phyloP scores from a whole-genome alignment of 2,329 filamentous ascomycete genomes.

The Claviceps fusiformis region DNA sequence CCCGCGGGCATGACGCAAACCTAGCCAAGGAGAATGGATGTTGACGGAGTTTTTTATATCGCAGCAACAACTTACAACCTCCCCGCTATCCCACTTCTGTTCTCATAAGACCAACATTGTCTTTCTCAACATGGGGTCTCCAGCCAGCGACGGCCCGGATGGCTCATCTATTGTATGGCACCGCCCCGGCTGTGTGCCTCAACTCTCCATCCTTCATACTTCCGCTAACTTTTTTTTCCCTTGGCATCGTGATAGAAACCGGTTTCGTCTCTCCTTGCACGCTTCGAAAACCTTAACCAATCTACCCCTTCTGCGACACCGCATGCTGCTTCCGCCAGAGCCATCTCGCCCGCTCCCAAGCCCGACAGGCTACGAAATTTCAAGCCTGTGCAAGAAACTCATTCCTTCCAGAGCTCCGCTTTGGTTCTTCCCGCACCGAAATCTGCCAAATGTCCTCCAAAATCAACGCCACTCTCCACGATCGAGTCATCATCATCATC shows the following conservation, averaged over 20 bases:
- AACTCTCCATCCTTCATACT: background rate
- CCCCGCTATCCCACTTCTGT: background rate
- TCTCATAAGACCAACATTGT: conserved; percentile 11
- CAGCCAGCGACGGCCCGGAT: conserved; percentile 47
- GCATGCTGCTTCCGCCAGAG: conserved; percentile 15
- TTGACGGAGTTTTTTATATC: conserved; percentile 2
- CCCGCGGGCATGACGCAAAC: conserved; percentile 5
- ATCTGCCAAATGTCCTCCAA: conserved; percentile 11
- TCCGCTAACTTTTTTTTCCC: background rate
- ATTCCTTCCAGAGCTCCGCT: conserved; percentile 1
- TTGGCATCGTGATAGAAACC: conserved; percentile 43
- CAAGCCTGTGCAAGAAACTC: conserved; percentile 23
- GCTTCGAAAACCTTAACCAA: conserved; percentile 59
- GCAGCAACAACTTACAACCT: conserved; percentile 1
- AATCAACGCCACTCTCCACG: conserved; percentile 12
- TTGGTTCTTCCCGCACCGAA: background rate
- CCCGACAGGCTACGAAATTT: conserved; percentile 29
- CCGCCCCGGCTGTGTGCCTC: background rate
- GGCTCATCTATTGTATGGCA: conserved; percentile 60
- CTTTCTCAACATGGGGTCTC: conserved; percentile 16
- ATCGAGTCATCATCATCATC: conserved; percentile 5
- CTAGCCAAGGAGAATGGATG: conserved; percentile 6
- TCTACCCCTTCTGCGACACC: conserved; percentile 9
- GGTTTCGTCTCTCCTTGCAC: conserved; percentile 66
- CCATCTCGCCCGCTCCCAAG: conserved; percentile 28